Base-by-base conservation (phyloP, 441 rosid genomes). In the Euphorbia celastroides region DNA sequence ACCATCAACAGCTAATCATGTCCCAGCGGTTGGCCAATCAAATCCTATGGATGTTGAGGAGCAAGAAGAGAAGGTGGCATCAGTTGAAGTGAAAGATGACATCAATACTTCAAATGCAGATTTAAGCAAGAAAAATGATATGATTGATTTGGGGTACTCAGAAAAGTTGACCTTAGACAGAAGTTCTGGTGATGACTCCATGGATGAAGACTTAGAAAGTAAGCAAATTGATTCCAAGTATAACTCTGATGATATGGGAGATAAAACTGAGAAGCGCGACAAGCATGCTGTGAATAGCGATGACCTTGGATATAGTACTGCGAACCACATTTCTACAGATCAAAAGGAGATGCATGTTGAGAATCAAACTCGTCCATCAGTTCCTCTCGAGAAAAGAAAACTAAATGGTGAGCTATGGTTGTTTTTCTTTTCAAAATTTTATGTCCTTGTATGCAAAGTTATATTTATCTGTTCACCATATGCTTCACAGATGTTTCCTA, bases 181-280 rank as follows among this genome's bases (percentile, higher is more conserved):
- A 82, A 87, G 91, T 83, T 92, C 98, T 69, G 93, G 95, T 82
- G 99, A 94, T 80, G 99, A 92, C 60, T 92, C 97, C 52, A 86
- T 87, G 96, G 96, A 89, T 65, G 98, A 94, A 72, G 98, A 94
- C 82, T 81, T 84, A 57, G 99, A 86, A 72, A 80, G 78, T 70
- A 94, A 88, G 79, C 96, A 80, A 66, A 76, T 84, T 30, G 92
- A 94, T 74, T 85, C 93, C 4, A 85, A 81, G 77, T 73, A 73
- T 80, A 75, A 76, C 67, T 64, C 82, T 72, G 87, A 73, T 75
- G 87, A 85, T 74, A 72, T 70, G 71, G 80, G 80, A 68, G 78
- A 81, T 73, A 78, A 74, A 80, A 73, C 66, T 77, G 88, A 78
- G 71, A 83, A 81, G 70, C 73, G 54, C 57, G 87, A 79, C 58